Base-by-base conservation (phyloP, 2,329 filamentous ascomycete species). In the Microcyclosporella mali region DNA sequence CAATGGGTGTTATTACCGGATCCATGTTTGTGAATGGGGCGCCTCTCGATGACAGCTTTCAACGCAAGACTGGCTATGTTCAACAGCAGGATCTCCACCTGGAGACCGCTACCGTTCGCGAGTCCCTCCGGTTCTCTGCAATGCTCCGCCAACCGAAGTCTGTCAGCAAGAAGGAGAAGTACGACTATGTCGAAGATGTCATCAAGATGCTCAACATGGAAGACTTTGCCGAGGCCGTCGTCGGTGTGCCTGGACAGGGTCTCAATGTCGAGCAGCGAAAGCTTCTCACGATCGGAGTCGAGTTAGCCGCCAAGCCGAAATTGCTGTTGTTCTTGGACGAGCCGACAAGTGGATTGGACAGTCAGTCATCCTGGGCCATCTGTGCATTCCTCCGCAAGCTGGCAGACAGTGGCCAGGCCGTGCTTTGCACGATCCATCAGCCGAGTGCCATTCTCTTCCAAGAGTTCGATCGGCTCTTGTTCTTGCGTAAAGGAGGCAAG, bases 191-290 rank as follows among this genome's bases (percentile, higher is more conserved):
- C 3, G 79, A 83, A 48, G 72, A 79, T 32, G 77, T 83, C 15
- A 81, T 83, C 55, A 72, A 74, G 58, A 77, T 84, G 69, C 69
- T 84, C 25, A 75, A 79, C 60, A 82, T 84, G 79, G 66, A 75
- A 35, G 79, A 82, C 40, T 84, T 81, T 44, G 78, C 79, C 10
- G 76, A 83, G 33, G 57, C 56, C 4, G 71, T 84, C 2, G 79
- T 84, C 19, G 81, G 81, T 48, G 69, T 77, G 0, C 76, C 78
- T 0, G 80, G 79, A 1, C 73, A 75, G 41, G 78, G 77, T 7
- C 66, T 81, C 7, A 79, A 79, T 35, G 74, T 81, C 2, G 77
- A 81, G 47, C 78, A 81, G 55, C 69, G 77, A 4, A 82, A 82
- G 58, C 69, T 78, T 1, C 63, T 81, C 0, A 82, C 78, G 0